Percentiles rank a stretch among this genome's conserved stretches.
Evolutionary conservation across 306 rosid genomes (phyloP).

Genomic region (Oemleria cerasiformis): DNA sequence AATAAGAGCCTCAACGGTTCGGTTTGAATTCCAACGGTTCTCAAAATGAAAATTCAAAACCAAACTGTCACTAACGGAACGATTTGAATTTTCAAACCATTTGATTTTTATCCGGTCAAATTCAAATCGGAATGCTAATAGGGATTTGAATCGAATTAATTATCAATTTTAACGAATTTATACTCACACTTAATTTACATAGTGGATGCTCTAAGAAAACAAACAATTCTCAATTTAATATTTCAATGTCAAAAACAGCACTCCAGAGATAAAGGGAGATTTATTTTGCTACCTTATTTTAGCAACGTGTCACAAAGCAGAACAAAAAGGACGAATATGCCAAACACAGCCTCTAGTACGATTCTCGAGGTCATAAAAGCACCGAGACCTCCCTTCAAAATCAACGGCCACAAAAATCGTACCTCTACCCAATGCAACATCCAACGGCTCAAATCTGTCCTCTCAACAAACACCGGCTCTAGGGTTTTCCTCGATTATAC

Average conservation of each 20-base stretch:
- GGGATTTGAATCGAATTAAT: no score
- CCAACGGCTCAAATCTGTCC: constrained; percentile 36
- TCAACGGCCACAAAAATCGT: constrained; percentile 36
- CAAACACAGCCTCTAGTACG: constrained; percentile 18
- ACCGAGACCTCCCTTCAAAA: constrained; percentile 11
- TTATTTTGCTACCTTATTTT: background rate
- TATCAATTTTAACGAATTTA: no score
- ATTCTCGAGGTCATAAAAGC: constrained; percentile 30
- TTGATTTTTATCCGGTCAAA: no score
- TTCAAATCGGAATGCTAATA: no score
- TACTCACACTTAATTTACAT: no score
- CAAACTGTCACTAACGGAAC: no score
- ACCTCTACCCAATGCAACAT: constrained; percentile 14
- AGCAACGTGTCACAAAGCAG: constrained; percentile 4
- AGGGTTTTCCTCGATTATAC: constrained; percentile 28
- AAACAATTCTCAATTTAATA: background rate
- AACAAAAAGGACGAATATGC: constrained; percentile 27
- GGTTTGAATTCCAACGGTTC: no score
- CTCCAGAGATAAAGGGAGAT: background rate
- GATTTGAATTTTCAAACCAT: no score
- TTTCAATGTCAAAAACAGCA: background rate
- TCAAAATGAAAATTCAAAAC: no score
- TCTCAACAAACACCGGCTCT: constrained; percentile 8
- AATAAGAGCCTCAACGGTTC: no score
- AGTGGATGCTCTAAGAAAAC: background rate